phyloP scores from a whole-genome alignment of 2,329 filamentous ascomycete genomes.

The Cadophora malorum region DNA sequence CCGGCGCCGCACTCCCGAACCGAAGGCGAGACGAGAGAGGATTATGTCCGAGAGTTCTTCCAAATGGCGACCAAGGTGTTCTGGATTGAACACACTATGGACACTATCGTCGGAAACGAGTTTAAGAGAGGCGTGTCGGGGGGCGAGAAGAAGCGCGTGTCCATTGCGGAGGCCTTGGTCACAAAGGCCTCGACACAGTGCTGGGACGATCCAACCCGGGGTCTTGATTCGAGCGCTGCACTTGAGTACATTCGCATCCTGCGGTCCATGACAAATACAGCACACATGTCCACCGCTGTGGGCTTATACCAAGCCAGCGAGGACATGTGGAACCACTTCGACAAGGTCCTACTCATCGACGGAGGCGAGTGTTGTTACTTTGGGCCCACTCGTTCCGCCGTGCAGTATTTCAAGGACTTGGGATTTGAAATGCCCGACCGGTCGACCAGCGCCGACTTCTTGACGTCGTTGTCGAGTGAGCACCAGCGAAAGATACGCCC shows the following conservation, averaged over 20 bases:
- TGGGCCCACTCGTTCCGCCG: slow-evolving; percentile 52
- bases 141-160: slow-evolving; percentile 64
- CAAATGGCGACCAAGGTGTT: slow-evolving; percentile 27
- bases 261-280: slow-evolving; percentile 66
- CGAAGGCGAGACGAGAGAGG: slow-evolving; percentile 9
- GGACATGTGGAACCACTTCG: slow-evolving; percentile 70
- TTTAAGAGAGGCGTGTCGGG: slow-evolving; percentile 66
- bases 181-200: slow-evolving; percentile 54
- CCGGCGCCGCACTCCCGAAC: slow-evolving; percentile 43
- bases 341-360: slow-evolving; percentile 72
- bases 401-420: slow-evolving; percentile 1
- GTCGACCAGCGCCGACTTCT: background rate
- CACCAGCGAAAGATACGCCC: slow-evolving; percentile 10
- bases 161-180: slow-evolving; percentile 57
- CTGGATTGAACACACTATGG: slow-evolving; percentile 59
- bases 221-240: slow-evolving; percentile 71
- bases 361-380: slow-evolving; percentile 70
- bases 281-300: slow-evolving; percentile 64
- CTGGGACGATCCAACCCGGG: slow-evolving; percentile 71
- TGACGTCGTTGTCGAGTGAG: slow-evolving; percentile 1
- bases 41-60: slow-evolving; percentile 28
- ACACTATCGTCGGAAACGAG: slow-evolving; percentile 61
- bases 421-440: background rate
- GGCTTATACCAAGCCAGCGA: slow-evolving; percentile 74
- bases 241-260: slow-evolving; percentile 58